These are phyloP conservation scores for Verticillium isaacii DNA, from an alignment of 2,329 filamentous ascomycete species.

Conservation along the genomic window DNA sequence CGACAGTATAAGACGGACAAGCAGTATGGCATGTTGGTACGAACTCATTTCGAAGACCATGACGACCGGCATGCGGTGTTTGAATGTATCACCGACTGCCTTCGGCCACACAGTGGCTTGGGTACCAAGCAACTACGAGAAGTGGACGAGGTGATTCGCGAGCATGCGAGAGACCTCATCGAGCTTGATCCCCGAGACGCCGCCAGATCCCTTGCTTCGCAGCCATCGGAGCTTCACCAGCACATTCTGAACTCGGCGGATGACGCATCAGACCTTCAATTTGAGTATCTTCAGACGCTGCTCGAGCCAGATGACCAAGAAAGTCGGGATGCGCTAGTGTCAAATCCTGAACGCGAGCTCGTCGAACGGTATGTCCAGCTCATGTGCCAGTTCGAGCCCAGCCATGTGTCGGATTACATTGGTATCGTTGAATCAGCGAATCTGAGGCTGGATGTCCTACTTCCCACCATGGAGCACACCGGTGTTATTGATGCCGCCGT, in stretches of 20 bases:
- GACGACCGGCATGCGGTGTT: slow-evolving; percentile 74
- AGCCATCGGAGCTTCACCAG: slow-evolving; percentile 62
- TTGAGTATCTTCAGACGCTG: slow-evolving; percentile 70
- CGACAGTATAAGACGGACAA: slow-evolving; percentile 76
- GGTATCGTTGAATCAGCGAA: slow-evolving; percentile 71
- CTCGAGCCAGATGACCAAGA: slow-evolving; percentile 55
- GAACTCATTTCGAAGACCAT: slow-evolving; percentile 79
- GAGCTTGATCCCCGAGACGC: slow-evolving; percentile 61
- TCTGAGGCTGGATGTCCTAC: slow-evolving; percentile 64
- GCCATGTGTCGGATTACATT: slow-evolving; percentile 82
- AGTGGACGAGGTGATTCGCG: slow-evolving; percentile 61
- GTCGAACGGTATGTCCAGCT: slow-evolving; percentile 83
- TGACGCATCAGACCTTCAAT: slow-evolving; percentile 61
- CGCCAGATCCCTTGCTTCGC: slow-evolving; percentile 58
- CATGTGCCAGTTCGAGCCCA: slow-evolving; percentile 81
- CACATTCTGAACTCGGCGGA: slow-evolving; percentile 58
- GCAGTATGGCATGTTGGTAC: slow-evolving; percentile 72
- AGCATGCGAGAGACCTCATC: slow-evolving; percentile 62
- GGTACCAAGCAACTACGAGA: slow-evolving; percentile 67
- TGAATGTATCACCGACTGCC: slow-evolving; percentile 69
- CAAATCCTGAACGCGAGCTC: slow-evolving; percentile 51
- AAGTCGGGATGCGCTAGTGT: slow-evolving; percentile 24
- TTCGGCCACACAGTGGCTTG: slow-evolving; percentile 60
- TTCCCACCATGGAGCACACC: slow-evolving; percentile 84
- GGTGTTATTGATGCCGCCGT: slow-evolving; percentile 92